Base-by-base conservation (phyloP, 2,329 filamentous ascomycete genomes). In the Neofusicoccum umdonicola region DNA sequence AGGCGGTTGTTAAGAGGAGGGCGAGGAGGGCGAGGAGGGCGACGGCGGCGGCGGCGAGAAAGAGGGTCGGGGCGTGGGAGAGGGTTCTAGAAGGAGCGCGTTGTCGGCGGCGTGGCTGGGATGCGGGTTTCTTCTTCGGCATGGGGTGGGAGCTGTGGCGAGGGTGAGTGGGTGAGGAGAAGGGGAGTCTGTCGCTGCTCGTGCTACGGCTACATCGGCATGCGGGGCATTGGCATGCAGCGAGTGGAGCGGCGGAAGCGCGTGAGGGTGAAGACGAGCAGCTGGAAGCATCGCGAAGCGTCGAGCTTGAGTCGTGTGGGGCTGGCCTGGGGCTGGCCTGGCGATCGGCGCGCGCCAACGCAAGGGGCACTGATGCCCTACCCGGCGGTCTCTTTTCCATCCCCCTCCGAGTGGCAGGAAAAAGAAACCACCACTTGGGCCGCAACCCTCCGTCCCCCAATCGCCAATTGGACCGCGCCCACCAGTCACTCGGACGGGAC, bases 281-380 rank as follows among this genome's bases (percentile, higher is more conserved):
- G 47, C 37, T 58, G 42, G 56, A 60, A 60, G 31, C 56, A 39
- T 60, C 56, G 56, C 42, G 56, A 60, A 60, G 11, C 3, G 6
- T 60, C 56, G 11, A 5, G 42, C 56, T 8, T 11, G 42, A 60
- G 35, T n/a, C 27, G 15, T 58, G 54, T 27, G 17, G 6, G 5
- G 13, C 22, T 22, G 22, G 22, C 22, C 2, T 27, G 17, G 6
- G 5, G 13, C 22, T 22, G 22, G 22, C 22, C 0, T 22, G 22
- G 22, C 3, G 22, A 22, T 22, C 22, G 3, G 22, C 22, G 22
- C 22, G 22, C 22, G 22, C 22, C 37, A 1, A 35, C 31, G 50
- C 31, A 19, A 35, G 15, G n/a, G 31, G 34, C 50, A 34, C 50
- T 12, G 11, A 39, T 7, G 4, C 3, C 1, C 50, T 54, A 54